Conservation (phyloP, 169 alveolate species). For the Ichthyophthirius multifiliis region DNA sequence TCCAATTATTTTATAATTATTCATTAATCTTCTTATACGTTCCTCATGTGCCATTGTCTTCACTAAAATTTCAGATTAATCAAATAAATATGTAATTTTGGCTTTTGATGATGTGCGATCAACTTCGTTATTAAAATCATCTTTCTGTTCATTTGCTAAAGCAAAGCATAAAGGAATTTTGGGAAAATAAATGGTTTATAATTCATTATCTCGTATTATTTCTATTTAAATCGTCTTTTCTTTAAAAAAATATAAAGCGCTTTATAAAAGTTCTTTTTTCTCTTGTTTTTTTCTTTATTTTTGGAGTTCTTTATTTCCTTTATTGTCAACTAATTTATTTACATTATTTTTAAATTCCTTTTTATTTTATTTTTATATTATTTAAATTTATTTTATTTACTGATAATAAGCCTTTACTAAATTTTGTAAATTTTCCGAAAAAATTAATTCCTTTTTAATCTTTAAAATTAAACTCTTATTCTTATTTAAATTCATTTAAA, state of each 20-base stretch:
- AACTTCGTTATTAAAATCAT: slow-evolving; percentile 24
- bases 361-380: too few species aligned
- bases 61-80: not conserved
- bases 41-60: slow-evolving; percentile 24
- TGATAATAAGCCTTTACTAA: not conserved
- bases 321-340: too few species aligned
- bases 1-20: slow-evolving; percentile 7
- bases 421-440: not conserved
- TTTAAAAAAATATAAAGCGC: slow-evolving; percentile 29
- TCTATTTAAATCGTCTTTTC: slow-evolving; percentile 21
- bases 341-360: too few species aligned
- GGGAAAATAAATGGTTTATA: slow-evolving; percentile 31
- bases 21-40: slow-evolving; percentile 7
- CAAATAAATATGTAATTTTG: slow-evolving; percentile 24
- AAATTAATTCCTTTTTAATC: not conserved
- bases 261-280: not conserved
- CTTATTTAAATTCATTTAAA: slow-evolving; percentile 14
- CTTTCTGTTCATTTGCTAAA: slow-evolving; percentile 7
- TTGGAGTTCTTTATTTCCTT: not conserved
- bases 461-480: not conserved
- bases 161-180: slow-evolving; percentile 22
- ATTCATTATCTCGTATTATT: slow-evolving; percentile 16
- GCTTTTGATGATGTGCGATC: slow-evolving; percentile 25
- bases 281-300: not conserved
- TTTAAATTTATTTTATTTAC: too few species aligned